phyloP scores from a whole-genome alignment of 139 green algal species.

The Choricystis sp. region DNA sequence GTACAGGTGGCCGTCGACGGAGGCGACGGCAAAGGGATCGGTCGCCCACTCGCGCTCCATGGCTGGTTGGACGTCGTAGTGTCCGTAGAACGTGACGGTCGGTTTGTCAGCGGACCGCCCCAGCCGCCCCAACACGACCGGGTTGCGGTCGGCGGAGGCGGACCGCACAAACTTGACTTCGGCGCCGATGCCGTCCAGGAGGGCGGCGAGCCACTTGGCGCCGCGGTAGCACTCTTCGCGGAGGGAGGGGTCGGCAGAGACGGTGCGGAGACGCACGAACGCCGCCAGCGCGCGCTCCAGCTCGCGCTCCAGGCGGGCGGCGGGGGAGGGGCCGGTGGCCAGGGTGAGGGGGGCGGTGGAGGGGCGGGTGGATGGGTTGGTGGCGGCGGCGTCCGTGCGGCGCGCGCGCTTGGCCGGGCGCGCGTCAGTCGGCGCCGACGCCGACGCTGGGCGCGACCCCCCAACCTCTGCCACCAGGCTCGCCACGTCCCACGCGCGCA shows the following conservation, averaged over 20 bases:
- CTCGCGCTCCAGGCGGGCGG: constrained; percentile 28
- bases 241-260: constrained; percentile 31
- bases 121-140: constrained; percentile 70
- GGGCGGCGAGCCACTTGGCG: constrained; percentile 70
- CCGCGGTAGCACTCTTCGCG: constrained; percentile 71
- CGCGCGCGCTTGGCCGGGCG: background rate
- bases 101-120: constrained; percentile 38
- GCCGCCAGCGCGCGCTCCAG: constrained; percentile 60
- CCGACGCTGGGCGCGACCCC: background rate
- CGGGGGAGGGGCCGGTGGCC: background rate
- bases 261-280: constrained; percentile 67
- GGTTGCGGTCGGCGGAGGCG: constrained; percentile 46
- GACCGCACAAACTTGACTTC: constrained; percentile 56
- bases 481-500: background rate
- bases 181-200: constrained; percentile 64
- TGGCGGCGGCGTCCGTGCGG: background rate
- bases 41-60: constrained; percentile 66
- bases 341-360: background rate
- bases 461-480: background rate
- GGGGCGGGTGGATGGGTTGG: background rate
- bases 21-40: constrained; percentile 65
- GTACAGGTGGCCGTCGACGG: constrained; percentile 77
- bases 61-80: constrained; percentile 78
- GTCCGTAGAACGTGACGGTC: constrained; percentile 78
- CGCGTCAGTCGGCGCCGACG: background rate